Base-by-base conservation (phyloP, 805 yeast species). In the Ogataea methanolica region DNA sequence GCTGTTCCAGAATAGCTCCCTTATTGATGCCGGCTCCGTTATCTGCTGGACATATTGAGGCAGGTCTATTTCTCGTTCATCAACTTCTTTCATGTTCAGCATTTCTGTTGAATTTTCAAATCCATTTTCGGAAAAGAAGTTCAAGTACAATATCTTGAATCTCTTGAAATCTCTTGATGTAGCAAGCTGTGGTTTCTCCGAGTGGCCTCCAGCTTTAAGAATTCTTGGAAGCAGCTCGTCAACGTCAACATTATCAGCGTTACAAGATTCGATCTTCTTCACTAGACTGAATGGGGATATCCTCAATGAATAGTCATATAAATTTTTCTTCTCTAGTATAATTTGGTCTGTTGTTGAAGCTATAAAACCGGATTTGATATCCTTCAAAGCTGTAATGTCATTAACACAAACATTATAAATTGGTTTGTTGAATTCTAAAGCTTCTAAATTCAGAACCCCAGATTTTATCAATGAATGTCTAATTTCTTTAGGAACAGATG, bases 341-440 rank as follows among this genome's bases (percentile, higher is more conserved):
- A 86, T 77, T 39, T 78, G 83, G 58, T 86, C 95, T 21, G 83
- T 76, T 2, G 92, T 82, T 6, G 79, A 70, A 2, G 83, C 90
- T 36, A 83, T 68, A 54, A 67, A 83, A 1, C 78, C 75, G 15
- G 58, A 41, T 14, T 59, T 49, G 4, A 60, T 15, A 9, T 45
- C 40, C 31, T 55, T 58, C 40, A 73, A 55, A 59, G 66, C 73
- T 43, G 66, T 65, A 35, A 76, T 66, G 60, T 86, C 92, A 44
- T 75, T 73, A 33, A 86, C 73, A 19, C 85, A 80, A 29, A 85
- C 73, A 46, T 79, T 80, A 63, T 79, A 86, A n/a, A 84, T 52
- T 1, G 86, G 85, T 45, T 63, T 73, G 17, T 73, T 67, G 47
- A 57, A 71, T 39, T 66, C 59, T 11, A 65, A 44, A 3, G 43